These are phyloP conservation scores for Umbelopsis vinacea DNA, from an alignment of 192 early-diverging fungal genomes.

Conservation along the genomic window DNA sequence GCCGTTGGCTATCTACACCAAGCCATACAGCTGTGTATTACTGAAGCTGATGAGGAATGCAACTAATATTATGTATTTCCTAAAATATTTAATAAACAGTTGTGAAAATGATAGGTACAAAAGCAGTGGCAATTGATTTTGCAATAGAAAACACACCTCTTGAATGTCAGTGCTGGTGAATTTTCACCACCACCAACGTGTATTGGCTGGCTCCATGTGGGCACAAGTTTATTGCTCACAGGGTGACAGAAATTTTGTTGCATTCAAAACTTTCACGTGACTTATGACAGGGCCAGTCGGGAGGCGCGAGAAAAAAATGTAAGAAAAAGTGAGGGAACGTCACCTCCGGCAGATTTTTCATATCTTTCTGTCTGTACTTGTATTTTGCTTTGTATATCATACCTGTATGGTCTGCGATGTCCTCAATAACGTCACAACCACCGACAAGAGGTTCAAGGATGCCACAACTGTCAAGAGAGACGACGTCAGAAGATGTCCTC, in stretches of 20 bases:
- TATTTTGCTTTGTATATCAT: neutral
- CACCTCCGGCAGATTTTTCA: neutral
- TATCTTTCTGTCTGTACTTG: neutral
- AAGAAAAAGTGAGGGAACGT: slow-evolving; percentile 9
- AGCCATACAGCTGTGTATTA: neutral
- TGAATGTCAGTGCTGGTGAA: neutral
- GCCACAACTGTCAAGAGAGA: neutral
- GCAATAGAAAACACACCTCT: too few relatives aligned
- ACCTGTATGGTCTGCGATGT: slow-evolving; percentile 9
- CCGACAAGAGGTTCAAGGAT: slow-evolving; percentile 6
- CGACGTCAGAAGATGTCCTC: neutral
- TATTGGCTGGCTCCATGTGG: neutral
- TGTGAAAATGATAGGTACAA: too few relatives aligned
- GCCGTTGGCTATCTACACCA: neutral
- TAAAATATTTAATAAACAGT: neutral
- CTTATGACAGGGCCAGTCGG: too few relatives aligned
- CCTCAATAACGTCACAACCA: slow-evolving; percentile 17
- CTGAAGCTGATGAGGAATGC: neutral
- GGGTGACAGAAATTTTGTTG: too few relatives aligned
- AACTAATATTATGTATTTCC: neutral
- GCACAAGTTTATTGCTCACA: too few relatives aligned
- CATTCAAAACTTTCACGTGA: too few relatives aligned
- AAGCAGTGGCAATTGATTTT: too few relatives aligned
- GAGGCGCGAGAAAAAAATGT: too few relatives aligned
- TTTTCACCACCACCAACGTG: neutral